Conservation (phyloP, 2,329 filamentous ascomycete genomes). For the Thelonectria blattea region DNA sequence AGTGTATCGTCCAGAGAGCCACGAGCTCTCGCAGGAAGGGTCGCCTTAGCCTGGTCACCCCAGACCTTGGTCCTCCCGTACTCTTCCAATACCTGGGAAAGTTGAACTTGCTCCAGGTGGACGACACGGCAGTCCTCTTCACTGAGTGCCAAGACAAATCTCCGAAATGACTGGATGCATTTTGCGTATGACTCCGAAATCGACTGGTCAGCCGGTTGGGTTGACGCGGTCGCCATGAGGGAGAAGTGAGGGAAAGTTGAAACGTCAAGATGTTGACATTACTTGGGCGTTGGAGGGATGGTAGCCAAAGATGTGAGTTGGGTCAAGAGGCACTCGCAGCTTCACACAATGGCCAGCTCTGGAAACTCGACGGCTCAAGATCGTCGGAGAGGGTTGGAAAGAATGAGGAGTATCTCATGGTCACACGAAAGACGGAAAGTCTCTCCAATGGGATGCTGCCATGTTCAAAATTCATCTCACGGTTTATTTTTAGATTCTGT, state of each 20-base stretch:
- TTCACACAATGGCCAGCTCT: too few relatives aligned
- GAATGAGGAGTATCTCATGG: too few relatives aligned
- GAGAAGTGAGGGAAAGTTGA: background rate
- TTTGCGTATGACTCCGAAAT: background rate
- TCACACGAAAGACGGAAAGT: background rate
- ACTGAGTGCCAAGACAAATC: background rate
- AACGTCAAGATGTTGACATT: background rate
- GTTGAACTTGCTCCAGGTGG: background rate
- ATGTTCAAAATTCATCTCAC: background rate
- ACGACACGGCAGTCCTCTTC: background rate
- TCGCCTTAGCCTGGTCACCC: conserved; percentile 8
- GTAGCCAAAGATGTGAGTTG: background rate
- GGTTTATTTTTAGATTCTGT: background rate
- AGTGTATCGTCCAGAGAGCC: conserved; percentile 12
- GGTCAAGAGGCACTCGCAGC: too few relatives aligned
- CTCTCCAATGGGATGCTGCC: background rate
- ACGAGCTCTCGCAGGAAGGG: background rate
- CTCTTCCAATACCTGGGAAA: conserved; percentile 4
- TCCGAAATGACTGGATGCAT: background rate
- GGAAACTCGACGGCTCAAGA: too few relatives aligned
- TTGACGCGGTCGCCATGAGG: background rate
- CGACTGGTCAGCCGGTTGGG: background rate
- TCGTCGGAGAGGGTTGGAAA: too few relatives aligned
- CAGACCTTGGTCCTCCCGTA: conserved; percentile 15
- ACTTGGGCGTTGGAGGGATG: background rate